Base-by-base conservation (phyloP, 169 alveolate genomes). In the Eimeria falciformis region DNA sequence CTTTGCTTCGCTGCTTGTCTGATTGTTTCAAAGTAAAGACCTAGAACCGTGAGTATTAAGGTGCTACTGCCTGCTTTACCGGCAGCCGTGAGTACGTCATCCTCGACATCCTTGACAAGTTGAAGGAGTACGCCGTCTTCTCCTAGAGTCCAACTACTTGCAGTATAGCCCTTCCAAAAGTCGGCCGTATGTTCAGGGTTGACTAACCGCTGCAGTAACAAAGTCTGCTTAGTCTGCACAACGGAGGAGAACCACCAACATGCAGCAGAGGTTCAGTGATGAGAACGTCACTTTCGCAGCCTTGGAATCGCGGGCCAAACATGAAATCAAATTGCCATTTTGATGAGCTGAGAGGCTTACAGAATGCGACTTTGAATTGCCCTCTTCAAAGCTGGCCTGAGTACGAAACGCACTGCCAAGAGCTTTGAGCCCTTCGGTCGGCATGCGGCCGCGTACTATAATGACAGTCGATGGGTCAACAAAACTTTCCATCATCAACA, bases 391-490 rank as follows among this genome's bases (percentile, higher is more conserved):
- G 71, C 27, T 3, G 0, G 87, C 69, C 25, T 47, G 33, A 6
- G 12, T 69, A 27, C 87, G n/a, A 11, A 78, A 25, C 27, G 27
- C 46, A 6, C 45, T 25, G 14, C 33, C 25, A 7, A 78, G 2
- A 46, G 69, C 87, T n/a, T 23, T 33, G 37, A 78, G 69, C 50
- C 71, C 87, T 17, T 78, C 47, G 27, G 71, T 25, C 5, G 69
- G 14, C 45, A 78, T 23, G 29, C 87, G 87, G 69, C 87, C 23
- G 69, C 71, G 69, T 33, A 23, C 9, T 25, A 78, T 4, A 50
- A 45, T 23, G 5, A 47, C 69, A 9, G 46, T 47, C 14, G 87
- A 78, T 47, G 46, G 87, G 47, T 78, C 87, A 9, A 47, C 14
- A 33, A 23, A 27, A 9, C 25, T 37, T 33, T 50, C 23, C 87